Evolutionary conservation across 371 early-diverging fungal species (phyloP).

Genomic region (Mortierella sp.): DNA sequence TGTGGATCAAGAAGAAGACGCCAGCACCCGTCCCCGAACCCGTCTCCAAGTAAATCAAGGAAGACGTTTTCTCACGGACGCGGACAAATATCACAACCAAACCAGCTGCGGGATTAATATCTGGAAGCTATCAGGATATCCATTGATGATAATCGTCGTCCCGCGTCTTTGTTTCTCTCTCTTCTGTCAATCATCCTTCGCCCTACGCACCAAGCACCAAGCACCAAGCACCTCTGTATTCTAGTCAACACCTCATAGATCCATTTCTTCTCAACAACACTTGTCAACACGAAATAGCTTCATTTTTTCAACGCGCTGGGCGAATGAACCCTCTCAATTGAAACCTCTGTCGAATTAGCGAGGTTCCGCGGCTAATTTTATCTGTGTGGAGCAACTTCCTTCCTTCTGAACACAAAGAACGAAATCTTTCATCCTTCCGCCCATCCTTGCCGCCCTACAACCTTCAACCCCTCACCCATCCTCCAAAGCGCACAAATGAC

Average conservation of each 20-base stretch:
- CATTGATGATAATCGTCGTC: neutral
- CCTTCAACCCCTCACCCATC: neutral
- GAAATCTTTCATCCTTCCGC: neutral
- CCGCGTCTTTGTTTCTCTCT: neutral
- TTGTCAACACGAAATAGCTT: neutral
- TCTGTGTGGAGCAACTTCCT: neutral
- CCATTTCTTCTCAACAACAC: neutral
- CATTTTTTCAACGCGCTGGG: neutral
- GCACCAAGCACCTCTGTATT: neutral
- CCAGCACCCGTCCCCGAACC: conserved; percentile 17
- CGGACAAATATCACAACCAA: neutral
- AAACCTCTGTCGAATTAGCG: neutral
- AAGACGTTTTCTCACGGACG: neutral
- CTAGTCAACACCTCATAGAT: neutral
- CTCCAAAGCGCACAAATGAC: conserved; percentile 62
- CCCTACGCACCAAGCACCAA: neutral
- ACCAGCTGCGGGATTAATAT: neutral
- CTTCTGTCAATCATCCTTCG: neutral
- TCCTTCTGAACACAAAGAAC: neutral
- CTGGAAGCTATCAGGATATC: neutral
- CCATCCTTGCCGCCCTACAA: neutral
- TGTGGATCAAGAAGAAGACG: conserved; percentile 58
- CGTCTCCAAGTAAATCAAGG: conserved; percentile 3
- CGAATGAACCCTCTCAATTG: neutral
- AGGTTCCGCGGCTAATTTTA: neutral